Evolutionary conservation across 768 basidiomycete genomes (phyloP), one percentile per base, ranked within the genome.

Genomic region (Leccinum olivaceopallidum): DNA sequence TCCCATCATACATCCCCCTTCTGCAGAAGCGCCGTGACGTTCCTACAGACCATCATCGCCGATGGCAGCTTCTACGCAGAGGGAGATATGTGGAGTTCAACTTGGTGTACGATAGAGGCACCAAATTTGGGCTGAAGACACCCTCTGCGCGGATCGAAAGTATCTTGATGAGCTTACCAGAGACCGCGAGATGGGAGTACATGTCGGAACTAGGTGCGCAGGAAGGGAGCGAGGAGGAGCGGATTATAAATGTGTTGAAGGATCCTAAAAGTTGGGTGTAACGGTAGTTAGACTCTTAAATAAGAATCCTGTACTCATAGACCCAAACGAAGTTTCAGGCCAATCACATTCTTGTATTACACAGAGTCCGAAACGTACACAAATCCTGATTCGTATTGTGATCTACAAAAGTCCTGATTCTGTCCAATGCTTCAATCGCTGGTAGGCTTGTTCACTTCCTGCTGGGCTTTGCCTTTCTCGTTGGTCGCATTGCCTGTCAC

Each of bases 81-180:
- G 95, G 95, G 1, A 82, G 95, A 63, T 96, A 98, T 70, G 96
- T 96, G 55, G 96, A 99, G 73, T 99, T 95, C 77, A 95, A 95
- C 73, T 73, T 95, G 63, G 86, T 94, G 12, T 86, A 88, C 64
- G 93, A 95, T 68, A 80, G 93, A 50, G 93, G 93, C 1, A 95
- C 93, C 24, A 94, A 90, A 71, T 95, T 93, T 65, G 92, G 92
- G 7, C 76, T 94, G 61, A 84, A 83, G 76, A 92, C 90, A 3
- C 93, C 92, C 28, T 90, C 91, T 22, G 90, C 92, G 10, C 79
- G 94, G 64, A 88, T 95, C 20, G 94, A 95, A 78, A 92, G 91
- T 72, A 92, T 95, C 59, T 73, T 95, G 42, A 94, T 94, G 92
- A 92, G 88, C 73, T 75, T 95, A 56, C 94, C 94, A 0, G 88